phyloP scores from a whole-genome alignment of 805 yeast genomes.

The Torulaspora microellipsoides region DNA sequence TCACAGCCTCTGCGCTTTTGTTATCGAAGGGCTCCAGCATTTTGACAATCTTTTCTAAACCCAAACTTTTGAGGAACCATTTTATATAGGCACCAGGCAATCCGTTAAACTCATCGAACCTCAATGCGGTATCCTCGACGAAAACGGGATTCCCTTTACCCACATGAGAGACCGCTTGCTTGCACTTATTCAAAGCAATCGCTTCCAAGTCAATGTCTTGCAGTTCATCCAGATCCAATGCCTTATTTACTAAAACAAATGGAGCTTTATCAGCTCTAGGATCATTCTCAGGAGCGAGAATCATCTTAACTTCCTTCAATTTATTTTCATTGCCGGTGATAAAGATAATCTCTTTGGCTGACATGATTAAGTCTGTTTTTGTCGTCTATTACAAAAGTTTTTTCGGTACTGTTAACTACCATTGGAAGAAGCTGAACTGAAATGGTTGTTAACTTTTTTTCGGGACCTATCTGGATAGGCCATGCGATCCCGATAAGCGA shows the following conservation, averaged over 20 bases:
- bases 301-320: slow-evolving; percentile 75
- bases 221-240: slow-evolving; percentile 80
- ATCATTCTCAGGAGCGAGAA: slow-evolving; percentile 46
- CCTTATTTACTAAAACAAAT: slow-evolving; percentile 49
- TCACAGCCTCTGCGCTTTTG: slow-evolving; percentile 80
- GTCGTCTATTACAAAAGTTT: neutral
- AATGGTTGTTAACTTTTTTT: too few relatives aligned
- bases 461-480: too few relatives aligned
- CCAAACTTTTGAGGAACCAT: slow-evolving; percentile 81
- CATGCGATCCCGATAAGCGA: too few relatives aligned
- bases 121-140: slow-evolving; percentile 92
- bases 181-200: slow-evolving; percentile 76
- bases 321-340: slow-evolving; percentile 90
- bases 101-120: slow-evolving; percentile 71
- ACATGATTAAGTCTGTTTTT: neutral
- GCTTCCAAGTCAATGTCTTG: slow-evolving; percentile 81
- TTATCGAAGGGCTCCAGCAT: slow-evolving; percentile 78
- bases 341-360: slow-evolving; percentile 45
- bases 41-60: slow-evolving; percentile 70
- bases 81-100: slow-evolving; percentile 95
- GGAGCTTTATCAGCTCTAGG: slow-evolving; percentile 14
- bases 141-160: slow-evolving; percentile 69
- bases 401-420: neutral
- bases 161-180: slow-evolving; percentile 56
- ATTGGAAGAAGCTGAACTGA: too few relatives aligned